These are phyloP conservation scores for Xylaria sp. DNA, from an alignment of 2,329 filamentous ascomycete genomes.

Conservation along the genomic window DNA sequence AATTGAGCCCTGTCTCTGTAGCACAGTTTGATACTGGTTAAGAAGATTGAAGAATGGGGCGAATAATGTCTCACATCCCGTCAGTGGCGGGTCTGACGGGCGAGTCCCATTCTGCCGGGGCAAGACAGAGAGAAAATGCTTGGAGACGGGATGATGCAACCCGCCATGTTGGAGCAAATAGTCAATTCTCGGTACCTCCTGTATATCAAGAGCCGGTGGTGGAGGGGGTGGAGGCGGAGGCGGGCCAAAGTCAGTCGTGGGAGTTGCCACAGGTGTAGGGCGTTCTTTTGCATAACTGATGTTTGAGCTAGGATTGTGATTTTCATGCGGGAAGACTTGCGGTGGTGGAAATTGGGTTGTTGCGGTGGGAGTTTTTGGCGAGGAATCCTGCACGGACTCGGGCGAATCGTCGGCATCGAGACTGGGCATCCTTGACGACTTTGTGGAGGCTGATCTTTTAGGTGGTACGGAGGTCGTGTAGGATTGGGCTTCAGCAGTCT, in stretches of 20 bases:
- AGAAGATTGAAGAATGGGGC: constrained; percentile 84
- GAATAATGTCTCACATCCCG: constrained; percentile 79
- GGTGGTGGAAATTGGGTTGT: constrained; percentile 62
- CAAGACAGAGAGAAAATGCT: constrained; percentile 75
- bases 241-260: constrained; percentile 57
- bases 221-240: constrained; percentile 66
- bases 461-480: constrained; percentile 52
- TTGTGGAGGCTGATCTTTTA: constrained; percentile 51
- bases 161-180: constrained; percentile 93
- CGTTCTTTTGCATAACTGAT: constrained; percentile 54
- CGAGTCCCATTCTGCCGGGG: constrained; percentile 67
- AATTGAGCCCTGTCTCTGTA: constrained; percentile 85
- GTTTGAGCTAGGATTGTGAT: constrained; percentile 51
- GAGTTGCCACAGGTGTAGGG: constrained; percentile 54
- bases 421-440: constrained; percentile 46
- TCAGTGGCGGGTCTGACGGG: constrained; percentile 71
- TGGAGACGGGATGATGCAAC: constrained; percentile 75
- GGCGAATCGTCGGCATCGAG: constrained; percentile 63
- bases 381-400: constrained; percentile 63
- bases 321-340: constrained; percentile 56
- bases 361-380: constrained; percentile 69
- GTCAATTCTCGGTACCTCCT: constrained; percentile 84
- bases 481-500: constrained; percentile 47
- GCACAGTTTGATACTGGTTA: constrained; percentile 85
- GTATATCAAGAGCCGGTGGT: constrained; percentile 76